These are phyloP conservation scores for Ceratocystis albifundus DNA, from an alignment of 2,329 filamentous ascomycete species.

Conservation along the genomic window DNA sequence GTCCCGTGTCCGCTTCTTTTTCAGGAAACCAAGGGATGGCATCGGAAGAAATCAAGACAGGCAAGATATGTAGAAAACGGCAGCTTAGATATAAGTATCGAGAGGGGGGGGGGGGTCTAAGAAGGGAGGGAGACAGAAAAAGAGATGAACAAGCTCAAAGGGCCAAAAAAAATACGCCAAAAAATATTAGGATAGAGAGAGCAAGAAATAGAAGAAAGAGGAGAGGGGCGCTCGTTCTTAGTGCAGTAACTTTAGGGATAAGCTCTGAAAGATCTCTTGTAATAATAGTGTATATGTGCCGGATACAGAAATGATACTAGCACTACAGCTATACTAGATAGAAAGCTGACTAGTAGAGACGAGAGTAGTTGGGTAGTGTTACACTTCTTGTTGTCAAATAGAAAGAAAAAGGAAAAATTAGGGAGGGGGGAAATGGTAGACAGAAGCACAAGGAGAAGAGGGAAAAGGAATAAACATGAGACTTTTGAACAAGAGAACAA, in stretches of 20 bases:
- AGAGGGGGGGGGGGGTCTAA: background rate
- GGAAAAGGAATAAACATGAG: constrained; percentile 16
- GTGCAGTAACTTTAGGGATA: background rate
- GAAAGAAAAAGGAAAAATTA: background rate
- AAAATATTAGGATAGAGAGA: background rate
- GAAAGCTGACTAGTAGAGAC: background rate
- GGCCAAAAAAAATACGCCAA: background rate
- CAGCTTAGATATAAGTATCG: constrained; percentile 8
- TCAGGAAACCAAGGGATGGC: constrained; percentile 92
- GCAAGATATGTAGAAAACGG: constrained; percentile 23
- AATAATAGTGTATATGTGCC: constrained; percentile 1
- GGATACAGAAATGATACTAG: constrained; percentile 6
- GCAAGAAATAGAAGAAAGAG: background rate
- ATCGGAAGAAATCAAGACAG: constrained; percentile 39
- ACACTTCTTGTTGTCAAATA: background rate
- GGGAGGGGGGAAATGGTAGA: background rate
- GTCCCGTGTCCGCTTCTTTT: constrained; percentile 98
- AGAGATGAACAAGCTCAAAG: constrained; percentile 1
- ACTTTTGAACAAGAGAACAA: constrained; percentile 18
- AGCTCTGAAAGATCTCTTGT: background rate
- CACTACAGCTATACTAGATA: background rate
- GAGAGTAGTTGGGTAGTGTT: constrained; percentile 7
- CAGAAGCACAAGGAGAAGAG: background rate
- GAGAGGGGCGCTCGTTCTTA: background rate
- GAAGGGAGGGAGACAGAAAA: background rate